Base-by-base conservation (phyloP, 306 rosid species). In the Rosa lucieae region DNA sequence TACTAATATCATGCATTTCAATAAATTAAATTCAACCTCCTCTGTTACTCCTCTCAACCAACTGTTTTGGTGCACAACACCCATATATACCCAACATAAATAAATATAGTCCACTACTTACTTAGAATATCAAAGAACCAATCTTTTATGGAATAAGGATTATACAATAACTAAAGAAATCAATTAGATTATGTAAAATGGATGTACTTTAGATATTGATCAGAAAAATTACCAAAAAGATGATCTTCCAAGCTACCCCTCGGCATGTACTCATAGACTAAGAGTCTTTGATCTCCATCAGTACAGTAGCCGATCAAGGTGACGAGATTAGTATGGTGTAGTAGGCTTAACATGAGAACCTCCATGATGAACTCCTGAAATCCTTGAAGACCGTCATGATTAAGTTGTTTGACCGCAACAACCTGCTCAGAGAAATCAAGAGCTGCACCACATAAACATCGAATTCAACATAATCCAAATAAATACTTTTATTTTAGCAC, bases 261-360 rank as follows among this genome's bases (percentile, higher is more conserved):
- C 1, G 95, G 89, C 97, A 93, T 88, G 86, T 85, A 93, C 81
- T 93, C 98, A 47, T 93, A 93, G 70, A 93, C 93, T 88, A 93
- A 79, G 68, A 93, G 97, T 78, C 98, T 91, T 75, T 93, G 92
- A 91, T 94, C 97, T 65, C 98, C 98, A 78, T 94, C 95, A 12
- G 97, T 94, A 87, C 97, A 94, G 88, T 92, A 94, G 72, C 99
- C 99, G 77, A 84, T 91, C 85, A 94, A 89, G 78, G 87, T 94
- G 39, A 94, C 99, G 4, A 91, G 97, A 82, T 94, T 94, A 53
- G 92, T 63, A 88, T 94, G 97, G 80, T 94, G 99, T 46, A 91
- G 83, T 82, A 94, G 74, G 83, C 97, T 95, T 78, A 95, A 85
- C 99, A 96, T 93, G 66, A 96, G 94, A 87, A 96, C 99, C 89